phyloP scores from a whole-genome alignment of 2,329 filamentous ascomycete genomes.

The Sordariomycetes sp. region DNA sequence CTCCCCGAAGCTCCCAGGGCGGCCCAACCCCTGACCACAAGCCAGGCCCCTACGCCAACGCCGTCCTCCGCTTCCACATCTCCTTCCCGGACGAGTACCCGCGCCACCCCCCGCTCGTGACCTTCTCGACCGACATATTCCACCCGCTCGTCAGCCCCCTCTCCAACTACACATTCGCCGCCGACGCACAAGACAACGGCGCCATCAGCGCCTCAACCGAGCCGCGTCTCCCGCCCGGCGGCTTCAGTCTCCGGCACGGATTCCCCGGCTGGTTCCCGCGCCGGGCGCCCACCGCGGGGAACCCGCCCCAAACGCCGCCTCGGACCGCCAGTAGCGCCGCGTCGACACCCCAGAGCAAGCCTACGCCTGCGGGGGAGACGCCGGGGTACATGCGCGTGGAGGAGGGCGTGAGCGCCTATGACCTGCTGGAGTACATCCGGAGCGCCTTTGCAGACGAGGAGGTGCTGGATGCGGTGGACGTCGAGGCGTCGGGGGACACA shows the following conservation, averaged over 20 bases:
- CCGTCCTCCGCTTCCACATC: conserved; percentile 81
- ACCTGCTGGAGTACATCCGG: conserved; percentile 68
- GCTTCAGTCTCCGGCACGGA: conserved; percentile 80
- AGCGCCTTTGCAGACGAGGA: conserved; percentile 67
- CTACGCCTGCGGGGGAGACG: conserved; percentile 9
- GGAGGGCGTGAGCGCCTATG: conserved; percentile 41
- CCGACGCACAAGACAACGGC: conserved; percentile 59
- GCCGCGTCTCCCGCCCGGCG: conserved; percentile 72
- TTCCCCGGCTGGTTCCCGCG: conserved; percentile 84
- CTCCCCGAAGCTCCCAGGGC: background rate
- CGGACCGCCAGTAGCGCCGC: conserved; percentile 5
- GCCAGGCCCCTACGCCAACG: conserved; percentile 78
- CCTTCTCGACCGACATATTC: conserved; percentile 86
- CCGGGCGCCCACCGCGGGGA: conserved; percentile 14
- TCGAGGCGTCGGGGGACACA: conserved; percentile 76
- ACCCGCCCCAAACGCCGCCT: conserved; percentile 6
- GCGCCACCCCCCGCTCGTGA: conserved; percentile 65
- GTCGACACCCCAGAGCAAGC: background rate
- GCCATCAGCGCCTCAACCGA: conserved; percentile 75
- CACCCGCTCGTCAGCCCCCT: conserved; percentile 85
- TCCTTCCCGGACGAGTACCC: conserved; percentile 77
- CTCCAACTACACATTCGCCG: conserved; percentile 90
- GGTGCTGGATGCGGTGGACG: conserved; percentile 64
- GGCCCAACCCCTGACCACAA: background rate
- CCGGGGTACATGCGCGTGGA: conserved; percentile 27